These are phyloP conservation scores for Boletus barrowsii DNA, from an alignment of 768 basidiomycete species.

Conservation along the genomic window DNA sequence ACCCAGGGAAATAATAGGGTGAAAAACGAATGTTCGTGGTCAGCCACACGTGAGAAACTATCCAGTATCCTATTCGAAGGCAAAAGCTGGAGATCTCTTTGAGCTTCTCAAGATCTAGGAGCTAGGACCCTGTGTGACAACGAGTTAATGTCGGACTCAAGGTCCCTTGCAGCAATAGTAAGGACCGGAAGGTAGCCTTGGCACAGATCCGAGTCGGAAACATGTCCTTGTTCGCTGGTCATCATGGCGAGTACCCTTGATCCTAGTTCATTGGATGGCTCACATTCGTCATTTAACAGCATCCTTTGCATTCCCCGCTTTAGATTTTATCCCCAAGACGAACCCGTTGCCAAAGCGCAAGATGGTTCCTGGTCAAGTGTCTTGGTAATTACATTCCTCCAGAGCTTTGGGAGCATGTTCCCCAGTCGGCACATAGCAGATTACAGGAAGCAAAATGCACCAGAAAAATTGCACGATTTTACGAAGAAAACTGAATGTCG, in stretches of 20 bases:
- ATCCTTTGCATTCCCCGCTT: constrained; percentile 30
- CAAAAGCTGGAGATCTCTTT: constrained; percentile 19
- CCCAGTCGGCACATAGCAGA: constrained; percentile 20
- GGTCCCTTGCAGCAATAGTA: neutral
- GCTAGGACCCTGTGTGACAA: constrained; percentile 14
- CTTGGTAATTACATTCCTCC: neutral
- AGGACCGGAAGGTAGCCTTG: neutral
- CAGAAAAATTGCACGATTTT: constrained; percentile 18
- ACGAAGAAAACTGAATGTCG: constrained; percentile 35
- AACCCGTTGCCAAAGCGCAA: constrained; percentile 30
- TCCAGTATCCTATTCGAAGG: constrained; percentile 10
- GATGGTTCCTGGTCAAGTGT: constrained; percentile 15
- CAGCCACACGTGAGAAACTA: constrained; percentile 1
- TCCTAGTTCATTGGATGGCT: neutral
- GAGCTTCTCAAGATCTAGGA: constrained; percentile 20
- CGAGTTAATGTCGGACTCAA: constrained; percentile 13
- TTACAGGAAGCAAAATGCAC: constrained; percentile 8
- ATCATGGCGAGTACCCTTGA: constrained; percentile 42
- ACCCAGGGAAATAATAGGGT: constrained; percentile 19
- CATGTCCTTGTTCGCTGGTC: constrained; percentile 55
- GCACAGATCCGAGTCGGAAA: constrained; percentile 53
- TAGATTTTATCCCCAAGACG: constrained; percentile 32
- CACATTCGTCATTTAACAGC: constrained; percentile 15
- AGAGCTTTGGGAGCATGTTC: too few species aligned
- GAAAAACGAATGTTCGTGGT: neutral